These are phyloP conservation scores for Globisporangium radiosum DNA, from an alignment of 352 stramenopile species.

Conservation along the genomic window DNA sequence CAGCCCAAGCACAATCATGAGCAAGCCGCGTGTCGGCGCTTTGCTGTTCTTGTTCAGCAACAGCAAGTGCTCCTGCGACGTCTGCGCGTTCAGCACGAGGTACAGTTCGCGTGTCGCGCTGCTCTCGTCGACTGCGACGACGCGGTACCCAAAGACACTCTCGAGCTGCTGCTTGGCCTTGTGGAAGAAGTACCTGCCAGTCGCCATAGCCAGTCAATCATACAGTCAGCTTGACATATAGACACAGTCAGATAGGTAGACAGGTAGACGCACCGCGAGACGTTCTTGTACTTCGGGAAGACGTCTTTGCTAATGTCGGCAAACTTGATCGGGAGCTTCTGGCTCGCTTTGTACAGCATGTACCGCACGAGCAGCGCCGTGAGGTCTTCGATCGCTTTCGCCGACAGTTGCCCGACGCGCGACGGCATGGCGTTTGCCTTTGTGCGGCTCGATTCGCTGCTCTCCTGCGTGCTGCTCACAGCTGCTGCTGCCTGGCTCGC, in stretches of 20 bases:
- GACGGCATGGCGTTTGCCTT: constrained; percentile 29
- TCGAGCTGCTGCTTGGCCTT: constrained; percentile 74
- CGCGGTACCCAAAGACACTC: constrained; percentile 66
- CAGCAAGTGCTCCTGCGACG: constrained; percentile 66
- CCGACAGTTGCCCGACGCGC: constrained; percentile 39
- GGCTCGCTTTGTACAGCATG: constrained; percentile 77
- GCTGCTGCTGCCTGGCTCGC: constrained; percentile 19
- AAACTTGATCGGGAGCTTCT: constrained; percentile 77
- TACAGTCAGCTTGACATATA: no score
- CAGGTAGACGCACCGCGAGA: constrained; percentile 36
- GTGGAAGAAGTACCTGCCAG: constrained; percentile 58
- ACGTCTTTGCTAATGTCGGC: constrained; percentile 81
- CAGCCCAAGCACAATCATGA: constrained; percentile 81
- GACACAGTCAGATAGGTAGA: no score
- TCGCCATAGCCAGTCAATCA: background rate
- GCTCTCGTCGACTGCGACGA: constrained; percentile 64
- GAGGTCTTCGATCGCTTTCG: constrained; percentile 67
- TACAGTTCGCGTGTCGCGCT: constrained; percentile 61
- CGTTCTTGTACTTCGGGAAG: constrained; percentile 73
- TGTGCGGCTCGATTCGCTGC: constrained; percentile 26
- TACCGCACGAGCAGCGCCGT: constrained; percentile 75
- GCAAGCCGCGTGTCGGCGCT: constrained; percentile 45
- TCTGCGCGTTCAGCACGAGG: constrained; percentile 65
- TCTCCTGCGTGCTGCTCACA: constrained; percentile 17
- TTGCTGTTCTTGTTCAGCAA: constrained; percentile 74